These are phyloP conservation scores for Candolleomyces efflorescens DNA, from an alignment of 768 basidiomycete genomes.

Conservation along the genomic window DNA sequence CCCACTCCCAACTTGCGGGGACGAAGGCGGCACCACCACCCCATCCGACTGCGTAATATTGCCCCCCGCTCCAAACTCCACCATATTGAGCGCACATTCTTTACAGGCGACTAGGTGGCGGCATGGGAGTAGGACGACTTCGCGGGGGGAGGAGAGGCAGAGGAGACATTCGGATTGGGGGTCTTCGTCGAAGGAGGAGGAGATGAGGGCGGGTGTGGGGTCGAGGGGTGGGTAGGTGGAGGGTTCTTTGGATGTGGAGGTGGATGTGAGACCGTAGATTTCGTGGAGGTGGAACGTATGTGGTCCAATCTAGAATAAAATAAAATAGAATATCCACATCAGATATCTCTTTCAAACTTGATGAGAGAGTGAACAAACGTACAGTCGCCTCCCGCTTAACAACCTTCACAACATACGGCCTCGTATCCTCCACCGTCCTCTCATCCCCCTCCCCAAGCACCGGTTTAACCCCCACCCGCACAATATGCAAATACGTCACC, in stretches of 20 bases:
- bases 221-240: conserved; percentile 32
- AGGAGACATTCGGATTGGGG: conserved; percentile 83
- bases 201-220: not conserved
- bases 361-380: conserved; percentile 14
- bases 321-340: too few relatives aligned
- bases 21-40: conserved; percentile 22
- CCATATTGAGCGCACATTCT: conserved; percentile 95
- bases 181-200: conserved; percentile 64
- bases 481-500: conserved; percentile 82
- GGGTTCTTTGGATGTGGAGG: conserved; percentile 34
- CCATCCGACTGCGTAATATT: conserved; percentile 60
- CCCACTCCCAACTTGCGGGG: conserved; percentile 21
- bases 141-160: conserved; percentile 82
- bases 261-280: conserved; percentile 83
- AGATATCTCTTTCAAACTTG: too few relatives aligned
- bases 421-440: conserved; percentile 51
- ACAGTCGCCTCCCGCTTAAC: conserved; percentile 88
- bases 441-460: conserved; percentile 28
- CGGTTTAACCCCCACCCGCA: conserved; percentile 55
- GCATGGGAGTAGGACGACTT: conserved; percentile 91
- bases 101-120: conserved; percentile 93
- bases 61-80: conserved; percentile 94
- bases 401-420: conserved; percentile 91
- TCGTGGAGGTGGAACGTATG: conserved; percentile 96
- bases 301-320: conserved; percentile 63